Evolutionary conservation across 2,329 filamentous ascomycete genomes (phyloP), one percentile per base, ranked within the genome.

Genomic region (Ceratocystis colombiana): DNA sequence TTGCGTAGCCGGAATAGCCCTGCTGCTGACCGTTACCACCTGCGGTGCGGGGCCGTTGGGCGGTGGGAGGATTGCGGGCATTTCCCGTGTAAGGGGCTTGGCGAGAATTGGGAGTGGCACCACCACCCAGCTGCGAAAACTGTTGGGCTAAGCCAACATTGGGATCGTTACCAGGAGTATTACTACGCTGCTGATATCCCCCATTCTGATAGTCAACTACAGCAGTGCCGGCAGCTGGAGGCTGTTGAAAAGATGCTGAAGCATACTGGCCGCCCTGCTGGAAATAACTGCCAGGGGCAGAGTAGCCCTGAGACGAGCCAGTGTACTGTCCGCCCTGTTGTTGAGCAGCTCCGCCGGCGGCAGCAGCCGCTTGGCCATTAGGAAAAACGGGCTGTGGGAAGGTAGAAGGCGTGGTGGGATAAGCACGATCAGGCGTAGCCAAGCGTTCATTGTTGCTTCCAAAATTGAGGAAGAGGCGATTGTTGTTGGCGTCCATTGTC

Each of bases 131-230:
- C 76, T 96, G 91, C 67, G 93, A 95, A 76, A 97, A 96, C 75
- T 99, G 94, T 75, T 96, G 90, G 68, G 92, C 91, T 59, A 97
- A 83, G 37, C 91, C 92, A 72, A 90, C 94, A 71, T 93, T 95
- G 71, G 88, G 88, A 73, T 96, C 91, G 72, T 89, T 90, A 67
- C 81, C 83, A 4, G 84, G 82, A 2, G 83, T 81, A 71, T 80
- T 81, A 71, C 82, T 80, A 68, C 82, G 78, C 68, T 77, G 78
- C 73, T 82, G 81, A 71, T 82, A 78, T 66, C 71, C 72, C 61
- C 73, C 72, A 62, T 72, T 74, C 44, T 80, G 79, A 71, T 82
- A 82, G 70, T 84, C 78, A 72, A 79, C 79, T 41, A 72, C 71
- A 44, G 74, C 73, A 69, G 78, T 77, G 67, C 48, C 48, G 22